Base-by-base conservation (phyloP, 2,329 filamentous ascomycete species). In the Trichoderma koningii region DNA sequence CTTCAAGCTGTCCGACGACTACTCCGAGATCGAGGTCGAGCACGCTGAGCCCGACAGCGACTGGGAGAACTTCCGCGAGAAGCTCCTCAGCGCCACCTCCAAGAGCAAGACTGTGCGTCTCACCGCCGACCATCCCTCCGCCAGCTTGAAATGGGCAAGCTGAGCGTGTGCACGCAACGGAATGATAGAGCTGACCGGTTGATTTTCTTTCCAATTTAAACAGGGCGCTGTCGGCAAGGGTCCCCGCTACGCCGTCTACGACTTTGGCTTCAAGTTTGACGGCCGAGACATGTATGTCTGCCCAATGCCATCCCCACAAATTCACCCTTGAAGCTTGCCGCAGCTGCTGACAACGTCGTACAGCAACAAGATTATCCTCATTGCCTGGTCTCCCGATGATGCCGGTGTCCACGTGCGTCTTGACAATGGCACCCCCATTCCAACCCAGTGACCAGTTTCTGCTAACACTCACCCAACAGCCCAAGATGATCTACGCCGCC, bases 401-500 rank as follows among this genome's bases (percentile, higher is more conserved):
- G 90, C 91, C 69, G 81, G 85, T 70, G 84, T 93, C 79, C 89
- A 89, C 83, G 91, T 93, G 76, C 78, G 86, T 81, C 38, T 26
- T 5, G 7, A 17, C 44, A 19, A 1, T 19, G 5, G 14, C 3
- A 26, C n/a, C 30, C 34, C 45, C 14, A 12, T 45, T 21, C 41
- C 12, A 7, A 7, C 30, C 12, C n/a, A 41, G 47, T 51, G 57
- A n/a, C 10, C 15, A 30, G 34, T 21, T 63, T 21, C 9, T 26
- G 14, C 51, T 64, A 10, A 53, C 52, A 26, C 5, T 14, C 21
- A 55, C 15, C 70, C 34, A 28, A 65, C 71, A 93, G 91, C 85
- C 89, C 79, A 93, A 93, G 85, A 95, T 95, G 91, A 85, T 93
- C 78, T 95, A 94, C 84, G 90, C 91, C 73, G 91, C 91, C 60